Conservation (phyloP, 23 red algal species). For the Gracilaria domingensis region DNA sequence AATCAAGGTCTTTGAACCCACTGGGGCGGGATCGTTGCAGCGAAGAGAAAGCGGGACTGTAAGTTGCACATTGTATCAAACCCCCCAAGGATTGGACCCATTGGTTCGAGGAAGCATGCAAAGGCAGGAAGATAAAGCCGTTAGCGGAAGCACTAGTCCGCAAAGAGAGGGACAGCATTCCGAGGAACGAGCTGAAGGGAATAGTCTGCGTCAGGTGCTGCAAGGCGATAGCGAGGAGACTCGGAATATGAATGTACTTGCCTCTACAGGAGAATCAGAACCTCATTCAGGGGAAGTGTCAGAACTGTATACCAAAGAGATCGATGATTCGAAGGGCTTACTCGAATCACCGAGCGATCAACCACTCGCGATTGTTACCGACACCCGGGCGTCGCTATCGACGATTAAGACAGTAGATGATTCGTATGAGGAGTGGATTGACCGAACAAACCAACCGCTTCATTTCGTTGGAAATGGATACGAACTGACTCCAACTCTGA, state of each 20-base stretch:
- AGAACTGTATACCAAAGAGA: not conserved
- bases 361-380: not conserved
- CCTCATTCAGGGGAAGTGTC: not conserved
- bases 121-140: not conserved
- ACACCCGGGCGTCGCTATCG: not conserved
- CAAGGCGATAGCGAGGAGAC: not conserved
- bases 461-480: constrained; percentile 63
- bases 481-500: constrained; percentile 52
- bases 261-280: not conserved
- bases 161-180: not conserved
- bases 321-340: not conserved
- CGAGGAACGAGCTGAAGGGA: not conserved
- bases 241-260: not conserved
- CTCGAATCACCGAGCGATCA: not conserved
- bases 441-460: constrained; percentile 62
- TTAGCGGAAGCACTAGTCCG: not conserved
- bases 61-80: no score
- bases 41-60: no score
- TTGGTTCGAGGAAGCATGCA: not conserved
- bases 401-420: not conserved
- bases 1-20: no score
- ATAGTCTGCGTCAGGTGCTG: not conserved
- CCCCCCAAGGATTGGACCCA: not conserved
- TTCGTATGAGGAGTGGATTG: constrained; percentile 60
- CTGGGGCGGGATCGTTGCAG: no score